These are phyloP conservation scores for Fagopyrum homotropicum DNA, from an alignment of 148 eudicot species.

Conservation along the genomic window DNA sequence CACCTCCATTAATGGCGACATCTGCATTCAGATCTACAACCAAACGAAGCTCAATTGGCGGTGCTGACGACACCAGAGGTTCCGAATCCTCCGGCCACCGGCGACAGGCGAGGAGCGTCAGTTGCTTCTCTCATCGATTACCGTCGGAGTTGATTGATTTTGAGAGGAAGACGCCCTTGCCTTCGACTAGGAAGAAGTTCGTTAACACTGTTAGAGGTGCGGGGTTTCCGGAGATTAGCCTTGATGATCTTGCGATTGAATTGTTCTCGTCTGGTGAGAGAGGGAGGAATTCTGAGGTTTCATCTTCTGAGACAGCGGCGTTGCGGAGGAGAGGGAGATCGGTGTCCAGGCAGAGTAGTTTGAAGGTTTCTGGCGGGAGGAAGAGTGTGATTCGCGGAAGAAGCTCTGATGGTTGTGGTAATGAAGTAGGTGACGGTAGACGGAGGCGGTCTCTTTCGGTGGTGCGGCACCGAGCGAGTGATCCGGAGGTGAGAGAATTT, in stretches of 20 bases:
- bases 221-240: slow-evolving; percentile 64
- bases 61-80: slow-evolving; percentile 22
- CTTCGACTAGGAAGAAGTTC: slow-evolving; percentile 53
- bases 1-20: slow-evolving; percentile 53
- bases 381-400: slow-evolving; percentile 5
- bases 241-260: slow-evolving; percentile 85
- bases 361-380: slow-evolving; percentile 24
- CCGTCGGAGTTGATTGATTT: slow-evolving; percentile 15
- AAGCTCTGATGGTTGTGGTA: slow-evolving; percentile 3
- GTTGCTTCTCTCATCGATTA: slow-evolving; percentile 45
- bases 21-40: slow-evolving; percentile 83
- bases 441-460: slow-evolving; percentile 75
- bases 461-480: slow-evolving; percentile 42
- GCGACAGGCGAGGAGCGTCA: slow-evolving; percentile 71
- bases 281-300: slow-evolving; percentile 18
- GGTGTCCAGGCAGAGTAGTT: slow-evolving; percentile 40
- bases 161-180: slow-evolving; percentile 15
- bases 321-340: slow-evolving; percentile 61
- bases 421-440: slow-evolving; percentile 18
- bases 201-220: slow-evolving; percentile 76
- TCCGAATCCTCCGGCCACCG: slow-evolving; percentile 19
- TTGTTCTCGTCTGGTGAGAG: slow-evolving; percentile 43
- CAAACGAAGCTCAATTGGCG: slow-evolving; percentile 37
- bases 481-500: slow-evolving; percentile 55
- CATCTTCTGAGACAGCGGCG: background rate